Evolutionary conservation across 495 filamentous ascomycete species (phyloP).

Genomic region (Penicillium cataractarum): DNA sequence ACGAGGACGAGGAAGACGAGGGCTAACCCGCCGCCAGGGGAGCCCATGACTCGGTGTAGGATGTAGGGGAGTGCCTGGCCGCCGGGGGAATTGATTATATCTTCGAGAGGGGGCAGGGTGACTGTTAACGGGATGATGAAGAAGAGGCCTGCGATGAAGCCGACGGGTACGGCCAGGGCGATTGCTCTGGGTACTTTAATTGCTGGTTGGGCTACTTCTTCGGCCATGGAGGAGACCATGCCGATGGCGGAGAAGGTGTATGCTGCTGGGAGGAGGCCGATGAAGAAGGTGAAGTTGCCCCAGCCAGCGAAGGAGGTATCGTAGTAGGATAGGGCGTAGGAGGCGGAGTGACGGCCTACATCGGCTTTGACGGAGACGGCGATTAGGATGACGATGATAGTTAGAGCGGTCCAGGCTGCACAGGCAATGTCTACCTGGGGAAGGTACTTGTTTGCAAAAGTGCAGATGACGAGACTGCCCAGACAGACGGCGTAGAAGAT

Average conservation of each 20-base stretch:
- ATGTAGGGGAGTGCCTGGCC: constrained; percentile 53
- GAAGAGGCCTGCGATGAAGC: constrained; percentile 48
- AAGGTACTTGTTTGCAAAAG: constrained; percentile 58
- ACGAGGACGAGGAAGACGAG: constrained; percentile 59
- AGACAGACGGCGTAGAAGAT: constrained; percentile 62
- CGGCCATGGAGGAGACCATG: constrained; percentile 57
- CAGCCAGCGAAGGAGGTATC: constrained; percentile 53
- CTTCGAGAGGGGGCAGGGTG: constrained; percentile 47
- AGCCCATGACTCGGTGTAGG: constrained; percentile 50
- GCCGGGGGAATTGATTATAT: constrained; percentile 43
- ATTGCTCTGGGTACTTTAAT: constrained; percentile 52
- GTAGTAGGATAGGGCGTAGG: constrained; percentile 49
- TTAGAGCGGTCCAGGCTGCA: constrained; percentile 44
- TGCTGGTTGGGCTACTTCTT: constrained; percentile 49
- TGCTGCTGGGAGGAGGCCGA: constrained; percentile 54
- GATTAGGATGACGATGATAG: constrained; percentile 46
- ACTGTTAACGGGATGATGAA: constrained; percentile 53
- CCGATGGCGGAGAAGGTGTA: constrained; percentile 56
- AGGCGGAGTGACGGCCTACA: constrained; percentile 44
- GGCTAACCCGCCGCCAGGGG: constrained; percentile 49
- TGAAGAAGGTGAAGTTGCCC: constrained; percentile 54
- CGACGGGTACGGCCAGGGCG: constrained; percentile 44
- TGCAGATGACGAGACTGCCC: constrained; percentile 56
- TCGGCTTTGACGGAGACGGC: constrained; percentile 46
- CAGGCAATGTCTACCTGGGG: constrained; percentile 57